phyloP scores from a whole-genome alignment of 192 early-diverging fungal species.

The Podila epicladia region DNA sequence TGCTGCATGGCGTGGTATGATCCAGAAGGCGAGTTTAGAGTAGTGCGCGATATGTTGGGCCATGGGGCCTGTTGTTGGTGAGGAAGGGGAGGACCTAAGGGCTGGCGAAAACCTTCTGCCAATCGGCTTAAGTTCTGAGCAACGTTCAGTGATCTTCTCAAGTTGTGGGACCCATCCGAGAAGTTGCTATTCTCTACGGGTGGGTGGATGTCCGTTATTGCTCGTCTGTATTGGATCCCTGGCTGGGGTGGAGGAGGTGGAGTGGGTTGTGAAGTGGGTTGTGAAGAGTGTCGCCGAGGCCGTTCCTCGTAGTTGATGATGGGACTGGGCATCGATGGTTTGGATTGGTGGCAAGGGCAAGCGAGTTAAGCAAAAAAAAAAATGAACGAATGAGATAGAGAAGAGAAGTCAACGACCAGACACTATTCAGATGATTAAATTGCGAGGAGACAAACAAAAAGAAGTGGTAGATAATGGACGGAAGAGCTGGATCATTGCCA shows the following conservation, averaged over 20 bases:
- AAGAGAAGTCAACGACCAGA: no score
- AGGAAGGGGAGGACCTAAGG: neutral
- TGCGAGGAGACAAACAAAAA: neutral
- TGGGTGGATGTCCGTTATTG: neutral
- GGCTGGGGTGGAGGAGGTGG: neutral
- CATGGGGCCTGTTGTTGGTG: neutral
- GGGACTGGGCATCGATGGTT: no score
- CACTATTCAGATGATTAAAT: neutral
- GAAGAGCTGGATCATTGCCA: no score
- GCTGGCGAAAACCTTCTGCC: neutral
- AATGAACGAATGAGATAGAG: no score
- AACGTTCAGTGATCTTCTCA: constrained; percentile 22
- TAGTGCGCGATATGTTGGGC: neutral
- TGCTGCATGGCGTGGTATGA: neutral
- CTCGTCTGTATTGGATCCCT: neutral
- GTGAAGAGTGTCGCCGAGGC: neutral
- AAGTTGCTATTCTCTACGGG: neutral
- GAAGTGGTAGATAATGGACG: no score
- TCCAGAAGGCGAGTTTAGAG: neutral
- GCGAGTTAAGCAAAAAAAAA: no score
- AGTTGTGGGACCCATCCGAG: constrained; percentile 32
- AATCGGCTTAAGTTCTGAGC: constrained; percentile 20
- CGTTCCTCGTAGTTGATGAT: neutral
- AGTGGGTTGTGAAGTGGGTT: neutral
- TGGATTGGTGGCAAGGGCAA: no score